Percentiles rank a stretch among this genome's conserved stretches.
These are phyloP conservation scores for Aspergillus sparsus DNA, from an alignment of 495 filamentous ascomycete genomes.

Conservation along the genomic window DNA sequence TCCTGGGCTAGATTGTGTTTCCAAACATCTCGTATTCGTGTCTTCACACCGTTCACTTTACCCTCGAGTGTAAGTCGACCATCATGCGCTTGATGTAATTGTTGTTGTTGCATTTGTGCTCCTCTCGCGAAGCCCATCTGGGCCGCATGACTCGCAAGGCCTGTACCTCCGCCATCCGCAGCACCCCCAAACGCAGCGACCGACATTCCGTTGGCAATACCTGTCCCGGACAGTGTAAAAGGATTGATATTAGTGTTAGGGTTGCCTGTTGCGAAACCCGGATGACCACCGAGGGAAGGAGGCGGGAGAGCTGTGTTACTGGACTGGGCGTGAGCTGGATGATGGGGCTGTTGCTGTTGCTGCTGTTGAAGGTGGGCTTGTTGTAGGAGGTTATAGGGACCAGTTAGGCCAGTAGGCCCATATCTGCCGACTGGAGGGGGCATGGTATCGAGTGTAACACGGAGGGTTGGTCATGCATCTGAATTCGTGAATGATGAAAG, in stretches of 20 bases:
- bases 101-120: constrained; percentile 67
- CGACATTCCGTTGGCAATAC: constrained; percentile 53
- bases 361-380: constrained; percentile 54
- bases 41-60: constrained; percentile 54
- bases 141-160: constrained; percentile 85
- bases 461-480: constrained; percentile 26
- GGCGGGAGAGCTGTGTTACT: constrained; percentile 59
- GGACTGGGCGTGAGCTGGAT: constrained; percentile 52
- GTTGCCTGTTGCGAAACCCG: constrained; percentile 58
- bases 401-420: constrained; percentile 48
- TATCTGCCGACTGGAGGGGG: constrained; percentile 54
- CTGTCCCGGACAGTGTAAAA: constrained; percentile 59
- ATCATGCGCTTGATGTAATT: constrained; percentile 57
- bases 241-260: constrained; percentile 68
- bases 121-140: constrained; percentile 83
- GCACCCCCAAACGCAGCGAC: constrained; percentile 60
- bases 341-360: constrained; percentile 54
- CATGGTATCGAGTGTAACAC: constrained; percentile 25
- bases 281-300: constrained; percentile 59
- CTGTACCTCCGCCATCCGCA: constrained; percentile 68
- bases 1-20: constrained; percentile 87
- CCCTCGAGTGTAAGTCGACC: constrained; percentile 45
- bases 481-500: constrained; percentile 21
- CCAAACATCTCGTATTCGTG: constrained; percentile 94
- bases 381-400: constrained; percentile 42